Conservation (phyloP, 139 green algal genomes). For the Astrephomene gubernaculifera region DNA sequence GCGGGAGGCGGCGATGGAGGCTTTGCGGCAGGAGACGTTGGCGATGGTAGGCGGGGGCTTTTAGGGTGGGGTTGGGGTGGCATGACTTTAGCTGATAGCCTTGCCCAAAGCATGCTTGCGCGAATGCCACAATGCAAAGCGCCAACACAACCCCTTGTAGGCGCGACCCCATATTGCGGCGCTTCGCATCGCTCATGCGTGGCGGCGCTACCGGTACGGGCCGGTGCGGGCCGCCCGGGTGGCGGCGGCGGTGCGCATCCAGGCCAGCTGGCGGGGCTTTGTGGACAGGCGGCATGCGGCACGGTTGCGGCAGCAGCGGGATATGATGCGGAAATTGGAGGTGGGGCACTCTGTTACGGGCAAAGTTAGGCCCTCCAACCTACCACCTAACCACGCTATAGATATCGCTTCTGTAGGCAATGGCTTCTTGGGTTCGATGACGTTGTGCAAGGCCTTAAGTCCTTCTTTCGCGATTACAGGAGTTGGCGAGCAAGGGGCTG, state of each 20-base stretch:
- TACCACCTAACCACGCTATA: no score
- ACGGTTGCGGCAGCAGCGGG: not conserved
- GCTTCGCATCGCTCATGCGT: conserved; percentile 7
- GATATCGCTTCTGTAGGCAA: no score
- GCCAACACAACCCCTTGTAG: not conserved
- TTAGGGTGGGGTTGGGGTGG: not conserved
- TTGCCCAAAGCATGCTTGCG: not conserved
- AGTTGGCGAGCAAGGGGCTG: not conserved
- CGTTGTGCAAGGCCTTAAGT: not conserved
- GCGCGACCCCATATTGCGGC: conserved; percentile 8
- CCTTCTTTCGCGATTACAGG: not conserved
- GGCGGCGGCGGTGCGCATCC: conserved; percentile 8
- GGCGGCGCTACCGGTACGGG: not conserved
- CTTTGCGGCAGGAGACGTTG: not conserved
- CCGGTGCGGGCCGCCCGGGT: conserved; percentile 9
- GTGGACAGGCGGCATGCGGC: not conserved
- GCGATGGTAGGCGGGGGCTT: not conserved
- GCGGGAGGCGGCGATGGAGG: not conserved
- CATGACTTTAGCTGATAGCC: not conserved
- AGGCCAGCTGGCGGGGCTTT: conserved; percentile 19
- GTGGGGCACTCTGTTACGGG: not conserved
- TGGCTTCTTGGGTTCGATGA: not conserved
- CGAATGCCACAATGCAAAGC: not conserved
- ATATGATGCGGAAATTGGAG: conserved; percentile 4
- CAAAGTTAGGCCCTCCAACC: no score